Percentiles rank a stretch among this genome's conserved stretches.
These are phyloP conservation scores for Ziziphus jujuba DNA, from an alignment of 306 rosid species.

Conservation along the genomic window DNA sequence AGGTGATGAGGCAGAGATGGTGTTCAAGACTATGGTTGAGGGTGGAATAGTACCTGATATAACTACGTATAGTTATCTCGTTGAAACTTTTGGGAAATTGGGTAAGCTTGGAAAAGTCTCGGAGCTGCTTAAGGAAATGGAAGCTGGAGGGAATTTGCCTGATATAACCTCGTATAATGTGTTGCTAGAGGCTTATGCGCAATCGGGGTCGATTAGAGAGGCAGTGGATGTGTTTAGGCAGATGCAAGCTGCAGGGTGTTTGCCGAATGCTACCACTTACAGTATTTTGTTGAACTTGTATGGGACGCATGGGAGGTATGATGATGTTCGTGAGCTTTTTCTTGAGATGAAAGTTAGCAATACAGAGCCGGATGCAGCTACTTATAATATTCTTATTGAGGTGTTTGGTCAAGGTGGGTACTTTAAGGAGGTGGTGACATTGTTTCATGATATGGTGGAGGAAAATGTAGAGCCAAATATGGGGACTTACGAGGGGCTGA, in stretches of 20 bases:
- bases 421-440: constrained; percentile 90
- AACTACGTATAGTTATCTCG: constrained; percentile 69
- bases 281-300: constrained; percentile 78
- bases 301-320: constrained; percentile 80
- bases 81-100: constrained; percentile 77
- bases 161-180: constrained; percentile 89
- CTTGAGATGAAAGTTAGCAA: constrained; percentile 95
- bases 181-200: constrained; percentile 71
- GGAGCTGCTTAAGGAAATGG: constrained; percentile 86
- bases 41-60: constrained; percentile 87
- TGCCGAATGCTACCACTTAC: constrained; percentile 71
- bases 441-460: constrained; percentile 96
- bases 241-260: constrained; percentile 93
- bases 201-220: constrained; percentile 66
- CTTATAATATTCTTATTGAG: constrained; percentile 87
- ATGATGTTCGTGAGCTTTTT: constrained; percentile 90
- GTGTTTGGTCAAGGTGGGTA: constrained; percentile 99
- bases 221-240: constrained; percentile 81
- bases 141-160: constrained; percentile 76
- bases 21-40: constrained; percentile 91
- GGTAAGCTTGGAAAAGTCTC: constrained; percentile 73
- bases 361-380: constrained; percentile 79
- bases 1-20: constrained; percentile 91
- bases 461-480: constrained; percentile 87
- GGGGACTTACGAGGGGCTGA: constrained; percentile 89